Percentiles rank a stretch among this genome's conserved stretches.
phyloP scores from a whole-genome alignment of 2,329 filamentous ascomycete species.

The Xylaria hypoxylon region DNA sequence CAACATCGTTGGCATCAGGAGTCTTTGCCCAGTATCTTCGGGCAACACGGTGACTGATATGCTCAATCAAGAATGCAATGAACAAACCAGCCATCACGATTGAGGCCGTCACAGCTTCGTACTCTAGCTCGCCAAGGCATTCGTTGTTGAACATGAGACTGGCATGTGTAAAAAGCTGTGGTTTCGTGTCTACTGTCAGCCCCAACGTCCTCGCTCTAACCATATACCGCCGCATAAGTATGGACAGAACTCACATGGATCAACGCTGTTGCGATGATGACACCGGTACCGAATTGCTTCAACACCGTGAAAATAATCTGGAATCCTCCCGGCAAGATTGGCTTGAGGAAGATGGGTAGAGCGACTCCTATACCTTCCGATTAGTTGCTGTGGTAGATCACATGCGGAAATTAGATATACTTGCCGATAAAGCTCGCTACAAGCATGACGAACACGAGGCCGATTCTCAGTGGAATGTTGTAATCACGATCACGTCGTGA shows the following conservation, averaged over 20 bases:
- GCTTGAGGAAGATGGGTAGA: constrained; percentile 22
- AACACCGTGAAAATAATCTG: constrained; percentile 12
- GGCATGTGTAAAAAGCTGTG: constrained; percentile 21
- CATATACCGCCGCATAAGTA: too few relatives aligned
- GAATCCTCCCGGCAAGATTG: constrained; percentile 7
- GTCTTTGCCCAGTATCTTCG: constrained; percentile 4
- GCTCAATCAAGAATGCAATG: constrained; percentile 17
- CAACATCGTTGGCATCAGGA: constrained; percentile 13
- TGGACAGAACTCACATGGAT: constrained; percentile 5
- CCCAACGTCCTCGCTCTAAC: too few relatives aligned
- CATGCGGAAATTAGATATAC: background rate
- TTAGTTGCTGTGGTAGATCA: constrained; percentile 2
- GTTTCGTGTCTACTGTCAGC: background rate
- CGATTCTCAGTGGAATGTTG: constrained; percentile 17
- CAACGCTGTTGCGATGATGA: constrained; percentile 14
- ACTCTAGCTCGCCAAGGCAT: constrained; percentile 16
- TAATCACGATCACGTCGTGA: constrained; percentile 17
- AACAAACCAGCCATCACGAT: constrained; percentile 19
- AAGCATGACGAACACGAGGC: constrained; percentile 19
- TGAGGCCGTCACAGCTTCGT: constrained; percentile 17
- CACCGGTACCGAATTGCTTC: constrained; percentile 18
- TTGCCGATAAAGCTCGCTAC: constrained; percentile 17
- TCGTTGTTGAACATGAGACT: constrained; percentile 12
- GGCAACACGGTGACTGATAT: constrained; percentile 14
- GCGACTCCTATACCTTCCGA: constrained; percentile 4